Evolutionary conservation across 2,329 filamentous ascomycete species (phyloP).

Genomic region (Tolypocladium cylindrosporum): DNA sequence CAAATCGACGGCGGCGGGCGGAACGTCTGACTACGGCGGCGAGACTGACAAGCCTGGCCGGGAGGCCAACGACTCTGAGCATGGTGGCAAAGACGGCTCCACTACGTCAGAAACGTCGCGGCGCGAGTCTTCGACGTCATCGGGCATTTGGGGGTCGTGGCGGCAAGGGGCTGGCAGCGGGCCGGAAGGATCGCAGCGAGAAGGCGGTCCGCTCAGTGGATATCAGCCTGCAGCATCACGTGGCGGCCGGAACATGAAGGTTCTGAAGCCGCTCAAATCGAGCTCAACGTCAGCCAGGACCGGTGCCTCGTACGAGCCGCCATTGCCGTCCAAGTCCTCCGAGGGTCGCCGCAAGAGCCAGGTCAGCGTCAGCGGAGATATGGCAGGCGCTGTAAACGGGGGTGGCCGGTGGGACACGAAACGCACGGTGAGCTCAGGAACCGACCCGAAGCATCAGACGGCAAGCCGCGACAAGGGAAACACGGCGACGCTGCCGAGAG

Average conservation of each 20-base stretch:
- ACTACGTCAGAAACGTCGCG: constrained; percentile 21
- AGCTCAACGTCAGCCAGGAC: constrained; percentile 41
- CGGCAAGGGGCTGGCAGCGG: constrained; percentile 44
- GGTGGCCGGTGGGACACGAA: constrained; percentile 44
- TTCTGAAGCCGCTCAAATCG: constrained; percentile 69
- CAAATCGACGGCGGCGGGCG: constrained; percentile 23
- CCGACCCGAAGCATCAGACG: constrained; percentile 23
- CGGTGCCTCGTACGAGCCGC: constrained; percentile 42
- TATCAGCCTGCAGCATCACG: constrained; percentile 57
- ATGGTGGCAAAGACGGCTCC: constrained; percentile 16
- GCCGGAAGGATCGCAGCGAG: constrained; percentile 42
- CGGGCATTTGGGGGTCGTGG: constrained; percentile 63
- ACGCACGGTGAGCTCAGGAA: constrained; percentile 34
- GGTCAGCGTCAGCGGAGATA: constrained; percentile 20
- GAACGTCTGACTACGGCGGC: constrained; percentile 31
- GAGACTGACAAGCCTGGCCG: constrained; percentile 29
- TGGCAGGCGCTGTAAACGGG: constrained; percentile 14
- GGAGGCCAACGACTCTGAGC: constrained; percentile 11
- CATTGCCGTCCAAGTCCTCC: constrained; percentile 31
- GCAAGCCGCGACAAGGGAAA: constrained; percentile 25
- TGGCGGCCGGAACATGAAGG: constrained; percentile 69
- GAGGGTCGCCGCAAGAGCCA: constrained; percentile 48
- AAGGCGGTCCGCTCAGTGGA: constrained; percentile 46
- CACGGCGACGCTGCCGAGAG: constrained; percentile 36
- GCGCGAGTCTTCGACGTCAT: constrained; percentile 38